Base-by-base conservation (phyloP, 1,139 yeast genomes). In the Diutina mesorugosa region DNA sequence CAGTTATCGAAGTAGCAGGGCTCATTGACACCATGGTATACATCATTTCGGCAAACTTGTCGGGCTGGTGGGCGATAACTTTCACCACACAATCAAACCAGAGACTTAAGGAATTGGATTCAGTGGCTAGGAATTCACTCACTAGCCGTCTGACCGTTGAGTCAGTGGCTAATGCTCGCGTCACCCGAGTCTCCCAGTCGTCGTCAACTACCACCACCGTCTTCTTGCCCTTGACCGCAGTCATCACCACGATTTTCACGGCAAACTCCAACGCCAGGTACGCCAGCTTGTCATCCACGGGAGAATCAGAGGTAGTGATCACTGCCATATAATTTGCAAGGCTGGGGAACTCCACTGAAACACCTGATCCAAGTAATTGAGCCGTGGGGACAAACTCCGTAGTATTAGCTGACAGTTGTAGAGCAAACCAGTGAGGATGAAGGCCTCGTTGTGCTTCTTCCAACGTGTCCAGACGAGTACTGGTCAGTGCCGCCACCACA, bases 361-460 rank as follows among this genome's bases (percentile, higher is more conserved):
- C 66, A 2, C 62, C 58, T 3, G 8, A 8, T 16, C 65, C 68
- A 47, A 81, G 63, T 16, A 79, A 64, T 51, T 79, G 81, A 8
- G 68, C 57, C 0, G 81, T 77, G 0, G 82, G 64, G 52, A 72
- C 74, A 60, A 72, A 72, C n/a, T 73, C 78, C 0, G 60, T 59
- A 0, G 66, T 60, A 54, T 72, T 73, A 5, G 79, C 68, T 0
- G 82, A 72, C 61, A 75, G 79, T 54, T 74, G 65, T 8, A 75
- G 67, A 56, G 71, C 73, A 64, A 80, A 84, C 82, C 85, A 80
- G 64, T 87, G 81, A 0, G 97, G 97, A 65, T 89, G 84, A 35
- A 93, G 72, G 0, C 98, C 98, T 59, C 81, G 81, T n/a, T 69
- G 69, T 0, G 97, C 86, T 67, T 90, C 97, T 64, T 90, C 96